Conservation (phyloP, 441 rosid species). For the Syzygium syzygioides region DNA sequence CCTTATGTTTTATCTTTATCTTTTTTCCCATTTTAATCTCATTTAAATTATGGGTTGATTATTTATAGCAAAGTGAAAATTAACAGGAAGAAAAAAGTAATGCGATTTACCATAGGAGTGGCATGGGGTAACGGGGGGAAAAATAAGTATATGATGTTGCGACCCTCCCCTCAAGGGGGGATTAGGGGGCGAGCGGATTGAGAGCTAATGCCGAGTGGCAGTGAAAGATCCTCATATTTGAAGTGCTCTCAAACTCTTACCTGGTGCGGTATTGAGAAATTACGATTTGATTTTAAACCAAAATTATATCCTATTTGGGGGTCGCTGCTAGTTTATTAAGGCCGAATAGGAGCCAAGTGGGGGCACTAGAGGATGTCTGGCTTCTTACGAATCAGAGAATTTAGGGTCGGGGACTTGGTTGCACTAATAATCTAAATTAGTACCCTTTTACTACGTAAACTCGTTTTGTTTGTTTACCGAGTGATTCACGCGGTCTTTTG, state of each 20-base stretch:
- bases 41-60: too few species aligned
- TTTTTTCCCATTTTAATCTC: too few species aligned
- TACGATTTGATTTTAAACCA: too few species aligned
- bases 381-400: not conserved
- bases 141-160: not conserved
- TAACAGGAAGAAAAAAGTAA: too few species aligned
- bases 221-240: not conserved
- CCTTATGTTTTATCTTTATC: too few species aligned
- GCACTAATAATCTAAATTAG: not conserved
- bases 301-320: not conserved
- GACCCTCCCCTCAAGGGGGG: not conserved
- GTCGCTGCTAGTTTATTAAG: rapidly evolving
- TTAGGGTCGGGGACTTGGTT: not conserved
- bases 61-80: too few species aligned
- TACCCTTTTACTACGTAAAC: not conserved
- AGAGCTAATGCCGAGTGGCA: not conserved
- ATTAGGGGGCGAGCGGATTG: not conserved
- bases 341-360: not conserved
- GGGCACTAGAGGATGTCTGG: not conserved
- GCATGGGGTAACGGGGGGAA: not conserved
- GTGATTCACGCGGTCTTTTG: not conserved
- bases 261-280: not conserved
- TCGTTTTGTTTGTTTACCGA: not conserved
- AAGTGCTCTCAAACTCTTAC: not conserved
- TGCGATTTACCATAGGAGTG: not conserved